Conservation (phyloP, 257 asterid species). For the Salvia rosmarinus region DNA sequence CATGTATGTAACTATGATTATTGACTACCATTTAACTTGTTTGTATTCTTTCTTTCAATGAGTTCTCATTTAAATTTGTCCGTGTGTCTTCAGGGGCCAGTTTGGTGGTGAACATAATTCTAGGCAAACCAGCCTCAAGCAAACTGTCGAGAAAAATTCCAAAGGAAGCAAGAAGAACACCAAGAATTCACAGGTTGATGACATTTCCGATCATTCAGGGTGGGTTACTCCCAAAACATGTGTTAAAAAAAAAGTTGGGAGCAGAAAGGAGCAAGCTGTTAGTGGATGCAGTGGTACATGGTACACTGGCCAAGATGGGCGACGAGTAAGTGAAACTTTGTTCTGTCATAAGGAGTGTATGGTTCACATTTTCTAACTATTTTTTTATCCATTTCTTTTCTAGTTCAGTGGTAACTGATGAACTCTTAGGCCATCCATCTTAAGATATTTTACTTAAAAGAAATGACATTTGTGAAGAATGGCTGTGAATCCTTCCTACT, state of each 20-base stretch:
- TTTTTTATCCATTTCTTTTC: constrained; percentile 10
- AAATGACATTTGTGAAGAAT: constrained; percentile 23
- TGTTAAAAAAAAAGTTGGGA: constrained; percentile 66
- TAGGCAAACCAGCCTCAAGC: constrained; percentile 37
- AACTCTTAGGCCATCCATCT: neutral
- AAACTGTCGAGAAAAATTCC: constrained; percentile 43
- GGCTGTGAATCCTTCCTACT: neutral
- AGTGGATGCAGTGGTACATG: constrained; percentile 76
- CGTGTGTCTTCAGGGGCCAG: constrained; percentile 67
- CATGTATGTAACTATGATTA: constrained; percentile 60
- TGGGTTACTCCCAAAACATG: constrained; percentile 76
- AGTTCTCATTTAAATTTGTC: constrained; percentile 8
- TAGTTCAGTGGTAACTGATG: neutral
- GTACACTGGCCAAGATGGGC: constrained; percentile 66
- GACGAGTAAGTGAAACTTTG: constrained; percentile 58
- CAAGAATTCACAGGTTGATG: constrained; percentile 42
- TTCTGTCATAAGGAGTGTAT: constrained; percentile 5
- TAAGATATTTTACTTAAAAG: neutral
- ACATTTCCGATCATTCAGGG: constrained; percentile 49
- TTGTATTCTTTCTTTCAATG: neutral
- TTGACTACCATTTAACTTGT: neutral
- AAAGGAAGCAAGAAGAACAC: constrained; percentile 50
- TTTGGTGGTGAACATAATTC: constrained; percentile 53
- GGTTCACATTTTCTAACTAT: neutral
- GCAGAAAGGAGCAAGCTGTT: constrained; percentile 79